These are phyloP conservation scores for Pachyrhizus erosus DNA, from an alignment of 306 rosid species.

Conservation along the genomic window DNA sequence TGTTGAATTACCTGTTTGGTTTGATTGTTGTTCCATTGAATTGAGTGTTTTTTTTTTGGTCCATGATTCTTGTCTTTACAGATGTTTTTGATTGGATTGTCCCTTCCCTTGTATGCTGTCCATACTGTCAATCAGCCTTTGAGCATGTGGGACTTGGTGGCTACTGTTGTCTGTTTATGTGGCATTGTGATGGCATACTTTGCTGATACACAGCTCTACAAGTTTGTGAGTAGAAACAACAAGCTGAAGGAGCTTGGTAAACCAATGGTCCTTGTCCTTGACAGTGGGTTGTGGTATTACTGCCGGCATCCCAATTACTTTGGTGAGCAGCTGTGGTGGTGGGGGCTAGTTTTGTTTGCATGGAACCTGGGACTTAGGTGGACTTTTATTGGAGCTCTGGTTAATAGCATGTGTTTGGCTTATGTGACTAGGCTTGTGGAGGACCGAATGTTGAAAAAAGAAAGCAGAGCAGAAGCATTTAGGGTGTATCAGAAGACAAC, in stretches of 20 bases:
- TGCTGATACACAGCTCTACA: constrained; percentile 84
- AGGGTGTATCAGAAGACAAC: constrained; percentile 85
- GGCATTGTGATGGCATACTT: constrained; percentile 80
- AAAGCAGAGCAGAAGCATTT: constrained; percentile 77
- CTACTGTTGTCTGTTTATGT: constrained; percentile 53
- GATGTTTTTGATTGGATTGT: constrained; percentile 75
- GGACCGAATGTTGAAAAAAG: constrained; percentile 74
- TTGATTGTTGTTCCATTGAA: constrained; percentile 9
- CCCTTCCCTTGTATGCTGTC: constrained; percentile 74
- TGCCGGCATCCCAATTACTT: constrained; percentile 88
- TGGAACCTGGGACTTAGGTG: constrained; percentile 81
- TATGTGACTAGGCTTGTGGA: constrained; percentile 91
- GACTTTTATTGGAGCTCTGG: constrained; percentile 70
- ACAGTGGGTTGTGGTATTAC: constrained; percentile 81
- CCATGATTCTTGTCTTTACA: constrained; percentile 42
- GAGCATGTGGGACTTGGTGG: constrained; percentile 71
- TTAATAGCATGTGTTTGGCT: constrained; percentile 77
- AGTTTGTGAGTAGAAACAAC: constrained; percentile 65
- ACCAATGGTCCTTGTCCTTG: constrained; percentile 60
- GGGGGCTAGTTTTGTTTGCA: constrained; percentile 79
- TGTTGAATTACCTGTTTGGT: constrained; percentile 37
- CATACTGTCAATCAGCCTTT: constrained; percentile 69
- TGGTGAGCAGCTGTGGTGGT: constrained; percentile 98
- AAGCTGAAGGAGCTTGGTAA: constrained; percentile 65
- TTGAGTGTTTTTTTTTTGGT: not conserved